Conservation (phyloP, 2,329 filamentous ascomycete species). For the Xylogone sp. region DNA sequence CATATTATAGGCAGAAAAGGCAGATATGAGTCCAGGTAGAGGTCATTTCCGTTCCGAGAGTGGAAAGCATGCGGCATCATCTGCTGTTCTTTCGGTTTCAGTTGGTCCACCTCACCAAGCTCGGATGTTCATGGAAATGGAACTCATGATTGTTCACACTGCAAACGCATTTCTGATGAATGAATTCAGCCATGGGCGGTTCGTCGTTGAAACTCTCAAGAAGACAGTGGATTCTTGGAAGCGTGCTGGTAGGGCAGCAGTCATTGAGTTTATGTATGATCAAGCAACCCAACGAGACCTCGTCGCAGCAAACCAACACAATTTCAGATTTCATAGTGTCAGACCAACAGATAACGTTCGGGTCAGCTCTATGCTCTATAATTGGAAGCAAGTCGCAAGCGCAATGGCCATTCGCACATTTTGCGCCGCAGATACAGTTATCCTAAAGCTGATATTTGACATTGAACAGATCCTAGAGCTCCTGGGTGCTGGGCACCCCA, state of each 20-base stretch:
- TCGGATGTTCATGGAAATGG: constrained; percentile 24
- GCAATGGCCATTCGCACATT: constrained; percentile 46
- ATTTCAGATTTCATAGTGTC: constrained; percentile 41
- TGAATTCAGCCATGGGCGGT: constrained; percentile 25
- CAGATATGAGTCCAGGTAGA: constrained; percentile 18
- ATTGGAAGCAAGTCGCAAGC: constrained; percentile 42
- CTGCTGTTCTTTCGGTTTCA: constrained; percentile 18
- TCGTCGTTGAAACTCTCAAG: constrained; percentile 24
- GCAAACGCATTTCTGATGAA: constrained; percentile 29
- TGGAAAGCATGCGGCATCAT: constrained; percentile 11
- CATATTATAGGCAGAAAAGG: constrained; percentile 23
- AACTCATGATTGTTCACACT: constrained; percentile 26
- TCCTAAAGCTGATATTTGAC: constrained; percentile 46
- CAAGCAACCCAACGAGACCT: constrained; percentile 45
- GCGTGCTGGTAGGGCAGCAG: constrained; percentile 41
- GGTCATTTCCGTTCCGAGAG: constrained; percentile 3
- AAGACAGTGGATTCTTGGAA: constrained; percentile 32
- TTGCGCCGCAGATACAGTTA: constrained; percentile 42
- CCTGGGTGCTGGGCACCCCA: constrained; percentile 29
- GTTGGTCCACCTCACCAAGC: constrained; percentile 24
- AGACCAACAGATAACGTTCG: constrained; percentile 33
- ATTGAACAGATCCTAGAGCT: constrained; percentile 44
- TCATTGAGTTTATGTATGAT: constrained; percentile 49
- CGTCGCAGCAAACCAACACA: constrained; percentile 39
- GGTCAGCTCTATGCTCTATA: constrained; percentile 38